Conservation (phyloP, 2,329 filamentous ascomycete genomes). For the Curvularia hawaiiensis region DNA sequence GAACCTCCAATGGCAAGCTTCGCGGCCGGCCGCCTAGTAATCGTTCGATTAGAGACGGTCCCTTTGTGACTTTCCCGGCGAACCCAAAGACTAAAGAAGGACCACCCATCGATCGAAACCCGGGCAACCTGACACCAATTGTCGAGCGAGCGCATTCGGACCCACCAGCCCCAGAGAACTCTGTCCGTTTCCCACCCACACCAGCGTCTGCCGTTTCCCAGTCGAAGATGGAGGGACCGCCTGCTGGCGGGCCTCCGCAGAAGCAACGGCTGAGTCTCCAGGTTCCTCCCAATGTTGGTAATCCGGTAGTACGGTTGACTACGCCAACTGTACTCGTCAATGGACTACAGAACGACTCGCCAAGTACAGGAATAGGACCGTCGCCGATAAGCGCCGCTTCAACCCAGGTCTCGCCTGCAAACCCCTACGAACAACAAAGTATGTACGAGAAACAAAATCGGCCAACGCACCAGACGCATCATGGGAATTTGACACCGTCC, state of each 20-base stretch:
- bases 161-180: slow-evolving; percentile 43
- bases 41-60: slow-evolving; percentile 67
- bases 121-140: slow-evolving; percentile 51
- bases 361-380: slow-evolving; percentile 31
- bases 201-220: slow-evolving; percentile 46
- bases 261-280: slow-evolving; percentile 64
- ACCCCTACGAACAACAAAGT: slow-evolving; percentile 25
- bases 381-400: slow-evolving; percentile 29
- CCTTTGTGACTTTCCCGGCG: slow-evolving; percentile 72
- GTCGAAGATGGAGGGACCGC: slow-evolving; percentile 28
- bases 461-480: slow-evolving; percentile 32
- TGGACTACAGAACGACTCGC: slow-evolving; percentile 48
- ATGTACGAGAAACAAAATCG: slow-evolving; percentile 21
- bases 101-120: slow-evolving; percentile 53
- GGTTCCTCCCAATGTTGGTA: slow-evolving; percentile 65
- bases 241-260: slow-evolving; percentile 28
- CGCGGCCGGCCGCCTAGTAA: slow-evolving; percentile 81
- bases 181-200: slow-evolving; percentile 48
- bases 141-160: slow-evolving; percentile 50
- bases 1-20: slow-evolving; percentile 69
- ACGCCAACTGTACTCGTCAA: slow-evolving; percentile 63
- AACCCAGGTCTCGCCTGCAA: slow-evolving; percentile 26
- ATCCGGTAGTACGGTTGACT: slow-evolving; percentile 63
- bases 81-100: slow-evolving; percentile 59
- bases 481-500: slow-evolving; percentile 35